Base-by-base conservation (phyloP, 805 yeast species). In the Suhomyces vadensis region DNA sequence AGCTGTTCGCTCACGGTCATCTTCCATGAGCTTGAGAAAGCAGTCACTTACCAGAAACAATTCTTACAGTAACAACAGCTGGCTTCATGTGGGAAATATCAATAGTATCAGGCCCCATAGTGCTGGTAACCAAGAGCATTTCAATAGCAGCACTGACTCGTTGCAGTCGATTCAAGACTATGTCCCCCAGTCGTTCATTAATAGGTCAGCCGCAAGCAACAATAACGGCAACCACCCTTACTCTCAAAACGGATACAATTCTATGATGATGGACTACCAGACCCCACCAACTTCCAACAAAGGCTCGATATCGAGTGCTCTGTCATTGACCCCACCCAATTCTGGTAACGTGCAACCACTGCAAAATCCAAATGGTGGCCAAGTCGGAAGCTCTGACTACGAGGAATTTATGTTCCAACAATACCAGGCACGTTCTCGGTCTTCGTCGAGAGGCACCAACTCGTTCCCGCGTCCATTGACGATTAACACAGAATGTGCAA, bases 41-140 rank as follows among this genome's bases (percentile, higher is more conserved):
- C 76, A 71, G 49, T 68, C 74, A 9, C 63, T 71, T 37, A 69
- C 75, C 1, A 56, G 76, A 50, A 71, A 70, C 49, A 69, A 69
- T 50, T 67, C 74, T 8, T 58, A 57, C 40, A 56, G 55, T 35
- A 62, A 61, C 23, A 58, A 58, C 47, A 68, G 60, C 47, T 71
- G 75, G 77, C 58, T 71, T 36, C 77, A 71, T 55, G 69, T 71
- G 31, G 77, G 77, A 4, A 71, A 71, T 50, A 58, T 71, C 45
- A 61, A 58, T 48, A 64, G 58, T 42, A 58, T 64, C 10, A 62
- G 69, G 43, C 56, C 63, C n/a, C 43, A 44, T 33, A 39, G 39
- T 6, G 43, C 39, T 20, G 46, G 51, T 11, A 42, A 42, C 31
- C 49, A 57, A 35, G 62, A 58, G 7, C 58, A 58, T 24, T 42